phyloP scores from a whole-genome alignment of 352 stramenopile genomes.

The Globisporangium mamillatum region DNA sequence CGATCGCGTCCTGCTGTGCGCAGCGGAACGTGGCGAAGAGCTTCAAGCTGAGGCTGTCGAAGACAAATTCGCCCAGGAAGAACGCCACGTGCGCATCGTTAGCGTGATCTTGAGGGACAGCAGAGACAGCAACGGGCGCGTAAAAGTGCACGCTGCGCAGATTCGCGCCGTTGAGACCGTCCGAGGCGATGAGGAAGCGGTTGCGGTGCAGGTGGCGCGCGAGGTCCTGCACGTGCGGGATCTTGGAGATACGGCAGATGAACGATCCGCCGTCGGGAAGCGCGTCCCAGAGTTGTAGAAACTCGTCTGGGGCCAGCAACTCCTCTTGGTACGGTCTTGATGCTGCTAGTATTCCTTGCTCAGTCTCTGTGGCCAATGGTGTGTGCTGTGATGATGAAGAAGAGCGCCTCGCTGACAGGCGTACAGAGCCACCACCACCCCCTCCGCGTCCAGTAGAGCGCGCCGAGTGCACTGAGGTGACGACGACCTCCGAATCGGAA shows the following conservation, averaged over 20 bases:
- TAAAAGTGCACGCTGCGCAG: conserved; percentile 61
- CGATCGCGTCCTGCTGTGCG: conserved; percentile 45
- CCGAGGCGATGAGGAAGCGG: conserved; percentile 49
- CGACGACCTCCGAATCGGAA: conserved; percentile 37
- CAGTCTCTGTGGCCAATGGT: not conserved
- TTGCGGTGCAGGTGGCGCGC: conserved; percentile 43
- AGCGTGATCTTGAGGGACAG: not conserved
- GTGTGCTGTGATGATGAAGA: not conserved
- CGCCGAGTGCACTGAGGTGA: conserved; percentile 17
- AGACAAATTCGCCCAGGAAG: conserved; percentile 67
- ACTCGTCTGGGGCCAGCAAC: conserved; percentile 29
- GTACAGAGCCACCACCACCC: not conserved
- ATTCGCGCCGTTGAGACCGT: conserved; percentile 36
- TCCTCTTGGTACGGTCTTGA: not conserved
- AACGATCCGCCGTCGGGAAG: conserved; percentile 59
- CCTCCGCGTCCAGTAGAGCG: not conserved
- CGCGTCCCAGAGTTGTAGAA: conserved; percentile 48
- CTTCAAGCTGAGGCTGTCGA: conserved; percentile 70
- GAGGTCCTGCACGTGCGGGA: conserved; percentile 40
- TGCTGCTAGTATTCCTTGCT: not conserved
- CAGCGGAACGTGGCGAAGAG: conserved; percentile 65
- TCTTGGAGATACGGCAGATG: conserved; percentile 52
- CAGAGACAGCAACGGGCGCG: conserved; percentile 21
- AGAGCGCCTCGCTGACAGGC: conserved; percentile 3
- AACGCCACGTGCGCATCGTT: conserved; percentile 17